phyloP scores from a whole-genome alignment of 768 basidiomycete species.

The Boletus patriciae region DNA sequence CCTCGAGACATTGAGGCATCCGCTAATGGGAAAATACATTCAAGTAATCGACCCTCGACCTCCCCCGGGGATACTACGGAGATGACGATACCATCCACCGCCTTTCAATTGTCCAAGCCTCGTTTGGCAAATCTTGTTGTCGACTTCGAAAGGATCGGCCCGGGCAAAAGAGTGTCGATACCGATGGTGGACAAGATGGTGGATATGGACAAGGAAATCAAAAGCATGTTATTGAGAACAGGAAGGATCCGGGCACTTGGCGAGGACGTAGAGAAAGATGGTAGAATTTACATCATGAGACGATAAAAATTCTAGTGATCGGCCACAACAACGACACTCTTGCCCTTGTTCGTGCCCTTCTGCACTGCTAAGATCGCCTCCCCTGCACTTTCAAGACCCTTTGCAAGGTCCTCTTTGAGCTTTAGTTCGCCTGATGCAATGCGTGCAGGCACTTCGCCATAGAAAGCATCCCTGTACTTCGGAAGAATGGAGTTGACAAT shows the following conservation, averaged over 20 bases:
- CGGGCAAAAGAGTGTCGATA: slow-evolving; percentile 1
- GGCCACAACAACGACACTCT: slow-evolving; percentile 17
- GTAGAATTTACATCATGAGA: slow-evolving; percentile 20
- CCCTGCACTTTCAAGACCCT: slow-evolving; percentile 43
- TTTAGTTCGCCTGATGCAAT: slow-evolving; percentile 49
- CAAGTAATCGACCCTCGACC: not conserved
- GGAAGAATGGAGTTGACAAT: slow-evolving; percentile 30
- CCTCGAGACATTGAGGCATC: not conserved
- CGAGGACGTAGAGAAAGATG: slow-evolving; percentile 19
- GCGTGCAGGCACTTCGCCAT: slow-evolving; percentile 38
- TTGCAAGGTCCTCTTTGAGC: slow-evolving; percentile 44
- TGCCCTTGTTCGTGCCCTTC: slow-evolving; percentile 38
- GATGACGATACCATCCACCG: not conserved
- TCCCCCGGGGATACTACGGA: not conserved
- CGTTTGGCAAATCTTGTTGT: slow-evolving; percentile 25
- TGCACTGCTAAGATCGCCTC: slow-evolving; percentile 40
- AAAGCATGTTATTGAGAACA: slow-evolving; percentile 23
- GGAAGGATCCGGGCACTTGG: slow-evolving; percentile 28
- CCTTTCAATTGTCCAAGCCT: slow-evolving; percentile 3
- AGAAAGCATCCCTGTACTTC: slow-evolving; percentile 45
- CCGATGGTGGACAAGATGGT: too few relatives aligned
- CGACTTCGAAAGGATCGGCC: slow-evolving; percentile 16
- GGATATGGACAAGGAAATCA: slow-evolving; percentile 7
- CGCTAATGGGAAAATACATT: not conserved
- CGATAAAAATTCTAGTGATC: not conserved